Base-by-base conservation (phyloP, 1,284 basidiomycete genomes). In the Heterobasidion parviporum region DNA sequence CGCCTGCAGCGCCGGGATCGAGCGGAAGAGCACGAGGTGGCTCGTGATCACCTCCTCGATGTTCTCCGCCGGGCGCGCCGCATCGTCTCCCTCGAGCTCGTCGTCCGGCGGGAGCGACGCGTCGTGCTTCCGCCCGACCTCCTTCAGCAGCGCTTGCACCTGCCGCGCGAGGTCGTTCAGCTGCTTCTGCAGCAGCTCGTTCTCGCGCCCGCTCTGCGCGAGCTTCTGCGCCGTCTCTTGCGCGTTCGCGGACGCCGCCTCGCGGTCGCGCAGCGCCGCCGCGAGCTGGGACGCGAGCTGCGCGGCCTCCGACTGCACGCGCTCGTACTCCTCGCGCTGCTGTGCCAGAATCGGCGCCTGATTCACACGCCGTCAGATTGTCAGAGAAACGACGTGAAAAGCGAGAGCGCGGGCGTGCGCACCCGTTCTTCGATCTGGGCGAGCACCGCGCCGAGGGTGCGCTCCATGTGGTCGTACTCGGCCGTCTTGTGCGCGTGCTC, bases 351-450 rank as follows among this genome's bases (percentile, higher is more conserved):
- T 76, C 3, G 94, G 94, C 38, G 92, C 90, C 94, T 96, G 16
- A 9, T 18, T 18, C 18, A 36, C 10, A 18, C 6, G 34, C 10
- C 26, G 16, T 33, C 12, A 61, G 10, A 56, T 46, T 5, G 53
- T 45, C 9, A 35, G 43, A 54, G 50, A 34, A 18, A 52, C 18
- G 48, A 45, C 18, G 43, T 16, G 18, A 16, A 16, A n/a, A 53
- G 36, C 47, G 14, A 54, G 48, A 32, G 46, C 12, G 51, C 47
- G 3, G 6, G 73, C 87, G 58, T 65, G 26, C 26, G 26, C 26
- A 95, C 93, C 67, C 92, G 77, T 72, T 96, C 93, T 65, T 92
- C 86, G 57, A 97, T 91, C 70, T 96, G 89, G 55, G 81, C 81
- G 18, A 92, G 74, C n/a, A 92, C 83, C 20, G 81, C 76, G 26